Base-by-base conservation (phyloP, 2,329 filamentous ascomycete genomes). In the Aureobasidium subglaciale region DNA sequence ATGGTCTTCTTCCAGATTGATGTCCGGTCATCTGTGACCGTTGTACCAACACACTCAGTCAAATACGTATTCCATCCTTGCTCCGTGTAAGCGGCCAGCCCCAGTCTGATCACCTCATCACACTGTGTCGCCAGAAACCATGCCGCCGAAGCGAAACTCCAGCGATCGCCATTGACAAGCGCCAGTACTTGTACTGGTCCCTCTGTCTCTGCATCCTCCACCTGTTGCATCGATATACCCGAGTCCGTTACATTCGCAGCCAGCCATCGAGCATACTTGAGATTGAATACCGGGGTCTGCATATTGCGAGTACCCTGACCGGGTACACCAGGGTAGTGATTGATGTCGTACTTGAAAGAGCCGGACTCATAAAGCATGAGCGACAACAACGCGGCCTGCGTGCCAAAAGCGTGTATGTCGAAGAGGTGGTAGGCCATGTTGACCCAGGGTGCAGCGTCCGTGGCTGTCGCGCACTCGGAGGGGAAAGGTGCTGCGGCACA, bases 241-340 rank as follows among this genome's bases (percentile, higher is more conserved):
- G 59, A 57, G 16, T 61, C 58, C n/a, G 54, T 53, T 16, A 56
- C 58, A 8, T 71, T 58, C 1, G 67, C 62, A 3, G 67, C 64
- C 2, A 85, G 60, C 1, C 66, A 75, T 0, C 73, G 70, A 4
- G 81, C 82, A 61, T 86, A 86, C 62, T 75, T 62, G 1, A 73
- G 59, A 62, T 85, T 82, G 67, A 72, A 84, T 1, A 68, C 63
- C 0, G 80, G 72, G 52, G 73, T 77, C 68, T 85, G 80, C 84
- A 87, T 86, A 65, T 83, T 84, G 4, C 81, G 72, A 0, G 87
- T 90, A 22, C 87, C 87, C 68, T 91, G 86, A 8, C 87, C 88
- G 0, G 84, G 77, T 0, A 71, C 65, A n/a, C 77, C 79, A 1
- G 78, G 79, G 72, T 68, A 79, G 63, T 83, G 74, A 71, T 90